Evolutionary conservation across 108 stramenopile genomes (phyloP).

Genomic region (Skeletonema tropicum): DNA sequence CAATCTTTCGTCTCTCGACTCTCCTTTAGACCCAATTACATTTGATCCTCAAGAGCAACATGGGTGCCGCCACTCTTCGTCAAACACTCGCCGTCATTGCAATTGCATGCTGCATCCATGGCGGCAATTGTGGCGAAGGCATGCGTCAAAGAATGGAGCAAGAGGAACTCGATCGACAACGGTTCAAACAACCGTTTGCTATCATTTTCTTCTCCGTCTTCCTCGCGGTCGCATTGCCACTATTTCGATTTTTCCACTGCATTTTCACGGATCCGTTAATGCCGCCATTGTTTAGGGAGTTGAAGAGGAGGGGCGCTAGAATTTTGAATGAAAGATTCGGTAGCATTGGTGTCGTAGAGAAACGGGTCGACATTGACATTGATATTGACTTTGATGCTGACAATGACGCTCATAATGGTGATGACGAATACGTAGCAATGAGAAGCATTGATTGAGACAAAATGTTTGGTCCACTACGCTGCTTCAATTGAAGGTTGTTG

Average conservation of each 20-base stretch:
- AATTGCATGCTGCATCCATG: neutral
- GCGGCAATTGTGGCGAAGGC: neutral
- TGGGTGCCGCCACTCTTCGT: neutral
- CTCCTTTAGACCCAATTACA: no score
- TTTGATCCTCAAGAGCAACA: neutral
- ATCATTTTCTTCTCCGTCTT: slow-evolving; percentile 10
- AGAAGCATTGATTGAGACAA: neutral
- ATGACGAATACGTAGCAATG: neutral
- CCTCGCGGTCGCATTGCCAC: slow-evolving; percentile 22
- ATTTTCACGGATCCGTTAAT: slow-evolving; percentile 29
- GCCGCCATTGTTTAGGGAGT: slow-evolving; percentile 27
- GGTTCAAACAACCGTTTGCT: slow-evolving; percentile 14
- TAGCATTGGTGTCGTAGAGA: neutral
- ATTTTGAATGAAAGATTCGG: slow-evolving; percentile 21
- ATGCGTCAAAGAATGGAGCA: neutral
- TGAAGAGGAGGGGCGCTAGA: slow-evolving; percentile 4
- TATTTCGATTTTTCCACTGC: slow-evolving; percentile 31
- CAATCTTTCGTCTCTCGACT: no score
- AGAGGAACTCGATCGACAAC: slow-evolving; percentile 9
- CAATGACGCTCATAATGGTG: neutral
- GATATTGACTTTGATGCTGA: neutral
- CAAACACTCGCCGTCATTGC: neutral
- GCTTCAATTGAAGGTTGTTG: neutral
- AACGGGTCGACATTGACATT: neutral
- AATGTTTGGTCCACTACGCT: neutral